Conservation (phyloP, 345 rosid genomes). For the Populus deltoides region DNA sequence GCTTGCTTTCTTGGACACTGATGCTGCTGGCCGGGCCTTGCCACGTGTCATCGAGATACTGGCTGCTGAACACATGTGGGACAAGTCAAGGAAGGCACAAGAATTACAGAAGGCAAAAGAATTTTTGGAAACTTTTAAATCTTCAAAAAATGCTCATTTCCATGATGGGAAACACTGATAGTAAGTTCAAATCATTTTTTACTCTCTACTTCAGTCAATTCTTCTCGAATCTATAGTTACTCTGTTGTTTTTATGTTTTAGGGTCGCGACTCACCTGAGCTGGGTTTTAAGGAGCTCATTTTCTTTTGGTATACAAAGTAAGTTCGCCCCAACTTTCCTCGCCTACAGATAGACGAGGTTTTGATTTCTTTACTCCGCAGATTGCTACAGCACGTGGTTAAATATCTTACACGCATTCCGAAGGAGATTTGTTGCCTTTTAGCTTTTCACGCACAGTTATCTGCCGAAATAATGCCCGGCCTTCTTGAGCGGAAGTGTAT, state of each 20-base stretch:
- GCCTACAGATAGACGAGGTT: not conserved
- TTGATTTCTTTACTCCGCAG: not conserved
- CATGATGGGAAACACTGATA: slow-evolving; percentile 80
- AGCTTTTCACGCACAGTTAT: no score
- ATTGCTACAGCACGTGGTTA: not conserved
- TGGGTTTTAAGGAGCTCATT: slow-evolving; percentile 12
- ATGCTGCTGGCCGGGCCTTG: slow-evolving; percentile 84
- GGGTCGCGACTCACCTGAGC: slow-evolving; percentile 15
- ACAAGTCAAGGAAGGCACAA: slow-evolving; percentile 59
- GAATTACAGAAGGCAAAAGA: slow-evolving; percentile 61
- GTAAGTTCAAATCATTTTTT: slow-evolving; percentile 19
- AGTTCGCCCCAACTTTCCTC: not conserved
- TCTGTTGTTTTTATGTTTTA: slow-evolving; percentile 3
- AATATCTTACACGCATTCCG: no score
- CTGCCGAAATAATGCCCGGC: no score
- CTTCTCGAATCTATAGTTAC: not conserved
- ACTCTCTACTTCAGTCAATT: not conserved
- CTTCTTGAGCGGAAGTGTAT: no score
- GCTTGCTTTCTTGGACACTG: slow-evolving; percentile 92
- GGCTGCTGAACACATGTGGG: slow-evolving; percentile 75
- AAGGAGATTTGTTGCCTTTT: no score
- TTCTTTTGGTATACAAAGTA: not conserved
- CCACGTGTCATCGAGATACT: slow-evolving; percentile 75
- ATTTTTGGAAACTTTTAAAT: slow-evolving; percentile 85
- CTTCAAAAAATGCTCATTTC: slow-evolving; percentile 87